Base-by-base conservation (phyloP, 2,329 filamentous ascomycete genomes). In the Moelleriella libera region DNA sequence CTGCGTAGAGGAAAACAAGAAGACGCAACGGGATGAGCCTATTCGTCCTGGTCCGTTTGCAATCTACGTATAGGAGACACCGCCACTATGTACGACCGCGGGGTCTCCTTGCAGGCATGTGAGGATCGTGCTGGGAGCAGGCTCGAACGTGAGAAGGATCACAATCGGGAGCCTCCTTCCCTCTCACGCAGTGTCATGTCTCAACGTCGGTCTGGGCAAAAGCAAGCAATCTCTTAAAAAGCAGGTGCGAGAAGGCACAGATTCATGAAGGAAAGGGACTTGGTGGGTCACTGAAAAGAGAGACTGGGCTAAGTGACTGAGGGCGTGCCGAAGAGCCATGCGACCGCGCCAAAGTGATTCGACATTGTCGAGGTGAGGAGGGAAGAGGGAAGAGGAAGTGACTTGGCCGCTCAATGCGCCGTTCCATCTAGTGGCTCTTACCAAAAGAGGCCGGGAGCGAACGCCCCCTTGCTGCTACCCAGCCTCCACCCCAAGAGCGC, bases 351-450 rank as follows among this genome's bases (percentile, higher is more conserved):
- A 14, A 44, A 51, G 30, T 28, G 41, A 41, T 34, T 42, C 46
- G 34, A 32, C 45, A 50, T 42, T 32, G 46, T 50, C 12, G 45
- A 41, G 47, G 39, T 43, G 12, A 30, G 48, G 39, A 46, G 34
- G 48, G 39, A 46, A 30, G 30, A 30, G 32, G 41, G 43, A 47
- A 45, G 14, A 39, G 11, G 44, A n/a, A 43, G 40, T 21, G 41
- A 32, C 30, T 43, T 43, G 39, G 14, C 37, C 43, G 11, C 40
- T 44, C 45, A 46, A 46, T 45, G 39, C 41, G 37, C 43, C 47
- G 45, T 48, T 40, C 43, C 47, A 42, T 44, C 11, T 29, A 37
- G 47, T 29, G 43, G 47, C 37, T 30, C 34, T 6, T 40, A 5
- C 5, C 5, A 46, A 34, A 30, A 21, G 30, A 28, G 39, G 42